Conservation (phyloP, 768 basidiomycete species). For the Strobilomyces dryophilus region DNA sequence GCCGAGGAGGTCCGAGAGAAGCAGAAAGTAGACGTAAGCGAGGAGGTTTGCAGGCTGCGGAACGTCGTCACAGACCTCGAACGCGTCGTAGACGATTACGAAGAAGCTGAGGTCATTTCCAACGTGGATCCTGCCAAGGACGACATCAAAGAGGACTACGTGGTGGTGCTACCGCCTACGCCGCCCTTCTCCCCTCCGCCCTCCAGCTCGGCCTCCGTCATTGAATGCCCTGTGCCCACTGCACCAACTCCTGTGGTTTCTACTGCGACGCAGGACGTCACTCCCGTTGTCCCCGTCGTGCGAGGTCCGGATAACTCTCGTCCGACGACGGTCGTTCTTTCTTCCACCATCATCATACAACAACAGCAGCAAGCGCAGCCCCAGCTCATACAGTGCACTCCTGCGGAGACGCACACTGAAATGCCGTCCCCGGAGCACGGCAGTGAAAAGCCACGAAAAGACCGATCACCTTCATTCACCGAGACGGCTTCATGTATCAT, state of each 20-base stretch:
- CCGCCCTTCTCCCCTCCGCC: slow-evolving; percentile 21
- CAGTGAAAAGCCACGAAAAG: slow-evolving; percentile 13
- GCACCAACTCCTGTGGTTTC: background rate
- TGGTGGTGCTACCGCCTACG: slow-evolving; percentile 18
- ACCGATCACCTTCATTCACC: slow-evolving; percentile 21
- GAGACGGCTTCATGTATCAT: slow-evolving; percentile 45
- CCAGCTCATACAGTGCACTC: slow-evolving; percentile 10
- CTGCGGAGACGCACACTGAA: slow-evolving; percentile 13
- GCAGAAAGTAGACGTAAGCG: slow-evolving; percentile 36
- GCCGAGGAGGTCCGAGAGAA: slow-evolving; percentile 62
- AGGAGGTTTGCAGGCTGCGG: slow-evolving; percentile 47
- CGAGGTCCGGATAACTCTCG: slow-evolving; percentile 5
- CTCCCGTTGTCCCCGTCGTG: background rate
- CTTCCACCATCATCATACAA: slow-evolving; percentile 27
- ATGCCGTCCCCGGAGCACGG: slow-evolving; percentile 2
- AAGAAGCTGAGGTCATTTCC: slow-evolving; percentile 28
- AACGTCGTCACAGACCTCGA: slow-evolving; percentile 49
- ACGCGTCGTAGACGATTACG: slow-evolving; percentile 40
- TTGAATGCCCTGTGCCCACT: slow-evolving; percentile 10
- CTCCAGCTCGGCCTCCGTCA: slow-evolving; percentile 14
- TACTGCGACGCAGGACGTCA: slow-evolving; percentile 6
- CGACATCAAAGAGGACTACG: slow-evolving; percentile 6
- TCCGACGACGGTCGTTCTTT: slow-evolving; percentile 16
- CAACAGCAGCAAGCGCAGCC: slow-evolving; percentile 14
- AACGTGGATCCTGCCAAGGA: slow-evolving; percentile 16